Conservation (phyloP, 805 yeast genomes). For the Scheffersomyces ergatensis region DNA sequence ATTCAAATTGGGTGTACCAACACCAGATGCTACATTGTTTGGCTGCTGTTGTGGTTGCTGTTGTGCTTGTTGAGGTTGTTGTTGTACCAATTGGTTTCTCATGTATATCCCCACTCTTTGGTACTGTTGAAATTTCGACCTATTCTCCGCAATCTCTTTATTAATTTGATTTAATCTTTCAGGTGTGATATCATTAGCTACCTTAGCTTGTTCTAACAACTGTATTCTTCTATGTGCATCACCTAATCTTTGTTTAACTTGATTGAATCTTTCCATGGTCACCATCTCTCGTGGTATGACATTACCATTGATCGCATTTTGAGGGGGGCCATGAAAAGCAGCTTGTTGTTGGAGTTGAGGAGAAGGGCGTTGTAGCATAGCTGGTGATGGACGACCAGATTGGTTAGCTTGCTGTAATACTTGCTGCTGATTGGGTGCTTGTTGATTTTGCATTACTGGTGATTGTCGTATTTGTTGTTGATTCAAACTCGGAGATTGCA, state of each 20-base stretch:
- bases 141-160: constrained; percentile 48
- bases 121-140: constrained; percentile 46
- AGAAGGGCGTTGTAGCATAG: background rate
- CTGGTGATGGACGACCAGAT: background rate
- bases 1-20: background rate
- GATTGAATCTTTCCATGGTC: constrained; percentile 39
- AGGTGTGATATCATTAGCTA: constrained; percentile 41
- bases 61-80: constrained; percentile 3
- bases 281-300: constrained; percentile 17
- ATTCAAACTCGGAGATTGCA: constrained; percentile 4
- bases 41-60: too few species aligned
- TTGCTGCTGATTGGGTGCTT: background rate
- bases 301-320: background rate
- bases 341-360: constrained; percentile 4
- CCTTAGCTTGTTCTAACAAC: constrained; percentile 48
- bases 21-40: background rate
- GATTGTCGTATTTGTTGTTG: constrained; percentile 5
- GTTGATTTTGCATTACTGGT: constrained; percentile 3
- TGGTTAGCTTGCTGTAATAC: constrained; percentile 1
- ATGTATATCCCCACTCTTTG: constrained; percentile 50
- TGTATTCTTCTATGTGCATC: constrained; percentile 50
- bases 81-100: constrained; percentile 37
- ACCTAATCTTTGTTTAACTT: constrained; percentile 44
- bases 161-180: constrained; percentile 44
- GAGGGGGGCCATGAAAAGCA: constrained; percentile 1